A percentile compares a stretch with the other conserved stretches of the same genome.
Evolutionary conservation across 805 yeast genomes (phyloP).

Genomic region (Starmerella khaoyaiensis): DNA sequence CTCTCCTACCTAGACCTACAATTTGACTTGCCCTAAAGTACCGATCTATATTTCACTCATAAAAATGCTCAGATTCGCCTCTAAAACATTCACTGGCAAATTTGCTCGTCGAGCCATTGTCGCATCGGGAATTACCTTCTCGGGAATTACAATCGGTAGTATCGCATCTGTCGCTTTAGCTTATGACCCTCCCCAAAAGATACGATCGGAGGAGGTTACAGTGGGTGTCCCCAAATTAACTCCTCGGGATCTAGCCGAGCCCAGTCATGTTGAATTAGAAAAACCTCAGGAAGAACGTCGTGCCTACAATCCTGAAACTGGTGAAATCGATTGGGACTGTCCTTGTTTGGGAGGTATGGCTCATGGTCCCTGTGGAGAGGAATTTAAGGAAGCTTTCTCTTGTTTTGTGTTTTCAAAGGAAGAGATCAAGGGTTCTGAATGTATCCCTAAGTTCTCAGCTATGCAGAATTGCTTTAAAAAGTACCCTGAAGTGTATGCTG

Average conservation of each 20-base stretch:
- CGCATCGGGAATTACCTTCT: too few species aligned
- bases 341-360: constrained; percentile 99
- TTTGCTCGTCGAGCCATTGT: too few species aligned
- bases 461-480: constrained; percentile 92
- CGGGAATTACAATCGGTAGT: too few species aligned
- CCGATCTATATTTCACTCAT: too few species aligned
- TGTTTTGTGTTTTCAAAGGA: constrained; percentile 89
- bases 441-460: constrained; percentile 74
- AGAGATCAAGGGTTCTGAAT: constrained; percentile 94
- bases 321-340: constrained; percentile 99
- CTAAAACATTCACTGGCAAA: too few species aligned
- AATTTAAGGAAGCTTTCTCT: constrained; percentile 84
- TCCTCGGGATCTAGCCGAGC: constrained; percentile 5
- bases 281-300: constrained; percentile 4
- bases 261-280: not conserved
- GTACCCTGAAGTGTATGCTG: constrained; percentile 87
- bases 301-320: constrained; percentile 86
- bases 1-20: too few species aligned
- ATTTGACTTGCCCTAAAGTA: too few species aligned
- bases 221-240: constrained; percentile 7
- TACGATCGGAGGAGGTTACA: constrained; percentile 2
- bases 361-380: constrained; percentile 94
- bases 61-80: constrained; percentile 4
- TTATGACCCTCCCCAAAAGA: constrained; percentile 2
- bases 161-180: constrained; percentile 9